Evolutionary conservation across 2,329 filamentous ascomycete genomes (phyloP), one percentile per base, ranked within the genome.

Genomic region (Epichloe gansuensis): DNA sequence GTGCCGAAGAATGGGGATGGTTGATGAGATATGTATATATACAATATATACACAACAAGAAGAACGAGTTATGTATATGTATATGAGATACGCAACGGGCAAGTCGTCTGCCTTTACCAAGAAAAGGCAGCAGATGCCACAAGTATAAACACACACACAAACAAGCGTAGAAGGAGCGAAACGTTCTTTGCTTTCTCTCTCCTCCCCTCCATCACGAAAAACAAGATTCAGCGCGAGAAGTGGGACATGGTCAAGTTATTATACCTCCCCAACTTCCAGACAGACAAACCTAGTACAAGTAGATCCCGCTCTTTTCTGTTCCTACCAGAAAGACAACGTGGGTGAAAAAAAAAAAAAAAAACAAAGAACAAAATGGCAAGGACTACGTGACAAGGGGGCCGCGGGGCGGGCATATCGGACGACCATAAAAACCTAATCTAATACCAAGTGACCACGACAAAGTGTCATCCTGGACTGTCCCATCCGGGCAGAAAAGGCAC

Each of bases 101-200:
- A 23, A 42, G 17, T 9, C 5, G 9, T 6, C 39, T 17, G 39
- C 39, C 5, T 21, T 21, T 21, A 21, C 17, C 17, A 21, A 21
- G 38, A 8, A n/a, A 41, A n/a, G 11, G 15, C 23, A 41, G 15
- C n/a, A n/a, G 38, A 41, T 41, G 15, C 39, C 17, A 17, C 17
- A 21, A 17, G 28, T 31, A 31, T 31, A 31, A 9, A 31, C 31
- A 31, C 8, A 31, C 31, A 31, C 28, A 31, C 3, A 31, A 9
- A 21, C 17, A 21, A 21, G 17, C 2, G 17, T 21, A 21, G 31
- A 11, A 31, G 75, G 73, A 0, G 69, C 60, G 37, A 39, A n/a
- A 39, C 13, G 15, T 13, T n/a, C 5, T n/a, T 39, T 13, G 5
- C 8, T 31, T 15, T 2, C 13, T 7, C 8, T 3, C 7, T 25